Base-by-base conservation (phyloP, 495 filamentous ascomycete genomes). In the Pseudotulostoma volvatum region DNA sequence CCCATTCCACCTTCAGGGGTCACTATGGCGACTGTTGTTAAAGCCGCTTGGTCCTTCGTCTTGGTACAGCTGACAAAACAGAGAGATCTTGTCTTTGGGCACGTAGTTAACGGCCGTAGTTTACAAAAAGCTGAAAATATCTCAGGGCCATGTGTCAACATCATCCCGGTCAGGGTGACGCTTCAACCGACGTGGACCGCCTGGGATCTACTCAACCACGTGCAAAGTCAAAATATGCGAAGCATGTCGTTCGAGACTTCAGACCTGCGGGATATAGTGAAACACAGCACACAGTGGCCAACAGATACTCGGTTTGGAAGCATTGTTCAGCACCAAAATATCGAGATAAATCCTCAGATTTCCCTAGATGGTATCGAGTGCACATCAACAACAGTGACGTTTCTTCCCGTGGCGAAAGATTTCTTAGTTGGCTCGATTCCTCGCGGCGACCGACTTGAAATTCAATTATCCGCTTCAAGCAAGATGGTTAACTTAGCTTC, bases 271-370 rank as follows among this genome's bases (percentile, higher is more conserved):
- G 70, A 77, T 32, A 79, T 77, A 34, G 62, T 76, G 40, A 51
- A 64, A 17, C 49, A 67, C 23, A 77, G 73, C 48, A 76, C 69
- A 4, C 57, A 69, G 35, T 77, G 73, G 75, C 67, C 72, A n/a
- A n/a, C n/a, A n/a, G n/a, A n/a, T n/a, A n/a, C n/a, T n/a, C n/a
- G n/a, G n/a, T n/a, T n/a, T n/a, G n/a, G n/a, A n/a, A n/a, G n/a
- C n/a, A n/a, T n/a, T n/a, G n/a, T n/a, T n/a, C n/a, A n/a, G n/a
- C n/a, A n/a, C n/a, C n/a, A n/a, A n/a, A n/a, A n/a, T n/a, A n/a
- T n/a, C n/a, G n/a, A n/a, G n/a, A n/a, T n/a, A n/a, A n/a, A n/a
- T n/a, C n/a, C n/a, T n/a, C n/a, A n/a, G n/a, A n/a, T n/a, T n/a
- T n/a, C n/a, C n/a, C n/a, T n/a, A n/a, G n/a, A n/a, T n/a, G n/a